Conservation (phyloP, 148 eudicot genomes). For the Amaranthus hypochondriacus region DNA sequence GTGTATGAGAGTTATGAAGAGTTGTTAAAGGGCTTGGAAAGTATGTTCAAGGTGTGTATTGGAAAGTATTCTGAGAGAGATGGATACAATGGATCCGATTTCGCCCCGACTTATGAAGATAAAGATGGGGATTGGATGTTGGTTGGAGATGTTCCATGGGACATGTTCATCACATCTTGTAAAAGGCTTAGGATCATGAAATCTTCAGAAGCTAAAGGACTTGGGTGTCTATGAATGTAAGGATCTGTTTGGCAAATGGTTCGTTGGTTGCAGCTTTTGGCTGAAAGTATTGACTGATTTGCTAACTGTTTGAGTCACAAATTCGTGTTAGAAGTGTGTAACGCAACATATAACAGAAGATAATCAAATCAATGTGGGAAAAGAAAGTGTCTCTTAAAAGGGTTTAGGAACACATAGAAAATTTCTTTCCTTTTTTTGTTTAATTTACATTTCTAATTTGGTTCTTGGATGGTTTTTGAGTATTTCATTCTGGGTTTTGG, state of each 20-base stretch:
- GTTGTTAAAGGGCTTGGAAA: slow-evolving; percentile 47
- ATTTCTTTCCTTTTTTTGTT: slow-evolving; percentile 2
- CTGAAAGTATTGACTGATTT: too few relatives aligned
- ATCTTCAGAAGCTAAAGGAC: slow-evolving; percentile 72
- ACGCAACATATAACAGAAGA: slow-evolving; percentile 14
- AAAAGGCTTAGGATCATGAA: slow-evolving; percentile 78
- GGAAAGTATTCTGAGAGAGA: slow-evolving; percentile 52
- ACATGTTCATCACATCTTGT: slow-evolving; percentile 69
- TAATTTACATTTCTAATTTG: not conserved
- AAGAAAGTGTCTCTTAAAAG: slow-evolving; percentile 21
- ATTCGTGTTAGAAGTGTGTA: slow-evolving; percentile 9
- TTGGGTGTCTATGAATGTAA: slow-evolving; percentile 38
- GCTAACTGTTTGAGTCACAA: too few relatives aligned
- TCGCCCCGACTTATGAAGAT: slow-evolving; percentile 53
- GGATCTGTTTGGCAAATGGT: too few relatives aligned
- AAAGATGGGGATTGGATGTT: slow-evolving; percentile 88
- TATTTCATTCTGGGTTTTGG: slow-evolving; percentile 24
- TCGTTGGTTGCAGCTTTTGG: too few relatives aligned
- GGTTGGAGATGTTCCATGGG: slow-evolving; percentile 92
- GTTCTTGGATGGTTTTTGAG: slow-evolving; percentile 22
- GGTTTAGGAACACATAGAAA: slow-evolving; percentile 27
- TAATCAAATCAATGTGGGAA: not conserved
- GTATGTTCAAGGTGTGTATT: slow-evolving; percentile 52
- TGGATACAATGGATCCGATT: slow-evolving; percentile 51
- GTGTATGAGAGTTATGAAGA: slow-evolving; percentile 47